Conservation (phyloP, 208 protist genomes). For the Trichomonas gallinae region DNA sequence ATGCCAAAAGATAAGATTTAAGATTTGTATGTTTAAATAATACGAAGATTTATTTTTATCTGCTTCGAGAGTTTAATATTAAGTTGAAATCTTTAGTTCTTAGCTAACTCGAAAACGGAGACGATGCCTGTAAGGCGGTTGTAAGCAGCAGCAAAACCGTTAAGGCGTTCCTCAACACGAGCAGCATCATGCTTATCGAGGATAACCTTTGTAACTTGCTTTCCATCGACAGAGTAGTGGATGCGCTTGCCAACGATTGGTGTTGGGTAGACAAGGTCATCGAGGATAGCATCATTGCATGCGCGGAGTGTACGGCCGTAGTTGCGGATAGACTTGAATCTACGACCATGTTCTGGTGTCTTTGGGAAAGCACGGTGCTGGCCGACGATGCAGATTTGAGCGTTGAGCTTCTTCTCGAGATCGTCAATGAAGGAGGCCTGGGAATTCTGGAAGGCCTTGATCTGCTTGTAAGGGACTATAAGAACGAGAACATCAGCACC, state of each 20-base stretch:
- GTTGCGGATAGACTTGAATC: slow-evolving; percentile 26
- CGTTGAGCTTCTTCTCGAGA: no score
- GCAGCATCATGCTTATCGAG: neutral
- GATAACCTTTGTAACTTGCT: slow-evolving; percentile 45
- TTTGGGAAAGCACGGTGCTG: neutral
- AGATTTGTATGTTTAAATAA: no score
- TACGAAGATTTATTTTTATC: no score
- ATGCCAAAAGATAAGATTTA: no score
- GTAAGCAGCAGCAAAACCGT: neutral
- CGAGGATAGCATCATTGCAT: no score
- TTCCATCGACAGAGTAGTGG: slow-evolving; percentile 76
- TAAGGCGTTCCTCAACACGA: neutral
- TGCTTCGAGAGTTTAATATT: no score
- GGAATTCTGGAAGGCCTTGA: neutral
- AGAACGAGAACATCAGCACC: neutral
- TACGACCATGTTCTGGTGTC: neutral
- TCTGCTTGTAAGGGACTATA: neutral
- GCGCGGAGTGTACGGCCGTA: slow-evolving; percentile 77
- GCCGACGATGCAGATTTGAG: neutral
- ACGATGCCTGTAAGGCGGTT: neutral
- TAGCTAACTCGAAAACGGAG: neutral
- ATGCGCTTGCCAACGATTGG: slow-evolving; percentile 89
- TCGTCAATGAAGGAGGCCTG: neutral
- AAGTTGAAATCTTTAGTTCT: neutral
- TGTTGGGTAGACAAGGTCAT: no score